Base-by-base conservation (phyloP, 1,284 basidiomycete genomes). In the Papiliotrema laurentii region DNA sequence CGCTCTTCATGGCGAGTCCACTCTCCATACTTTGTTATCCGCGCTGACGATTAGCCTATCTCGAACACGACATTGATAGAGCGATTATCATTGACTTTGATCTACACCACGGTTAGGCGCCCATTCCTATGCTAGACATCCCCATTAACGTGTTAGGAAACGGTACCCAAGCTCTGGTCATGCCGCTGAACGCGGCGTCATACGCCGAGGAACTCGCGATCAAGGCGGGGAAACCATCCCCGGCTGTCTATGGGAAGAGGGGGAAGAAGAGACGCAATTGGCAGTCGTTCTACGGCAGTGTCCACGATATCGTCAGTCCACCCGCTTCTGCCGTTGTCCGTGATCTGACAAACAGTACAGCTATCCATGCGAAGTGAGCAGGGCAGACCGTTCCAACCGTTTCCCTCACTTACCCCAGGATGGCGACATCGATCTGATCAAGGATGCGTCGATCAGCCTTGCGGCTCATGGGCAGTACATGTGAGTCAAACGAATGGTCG, bases 31-130 rank as follows among this genome's bases (percentile, higher is more conserved):
- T 25, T 4, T n/a, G 16, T 4, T 11, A 22, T 9, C 10, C 24
- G 24, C 2, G 2, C 18, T 25, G 47, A 36, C 19, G 28, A 9
- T 1, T 54, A 92, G 89, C 88, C 0, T 85, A 97, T 68, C 73
- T 92, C 3, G 77, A 82, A 43, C 85, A 97, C 63, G 80, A 81
- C 5, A 79, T 96, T 44, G 83, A 86, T 40, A 83, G 89, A 25
- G 79, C 89, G 1, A 80, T 94, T 30, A 86, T 97, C 43, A 81
- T 97, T 39, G 94, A 97, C 64, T 91, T 97, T 54, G 93, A 97
- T 72, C 76, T 97, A 5, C 92, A 97, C 72, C 92, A 96, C 25
- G 62, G 59, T 63, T 24, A 22, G 56, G 30, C 25, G 6, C 26
- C 2, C 19, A 5, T 3, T 9, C 40, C 19, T 9, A 5, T 36